Conservation (phyloP, 345 rosid species). For the Iberis pinnata region DNA sequence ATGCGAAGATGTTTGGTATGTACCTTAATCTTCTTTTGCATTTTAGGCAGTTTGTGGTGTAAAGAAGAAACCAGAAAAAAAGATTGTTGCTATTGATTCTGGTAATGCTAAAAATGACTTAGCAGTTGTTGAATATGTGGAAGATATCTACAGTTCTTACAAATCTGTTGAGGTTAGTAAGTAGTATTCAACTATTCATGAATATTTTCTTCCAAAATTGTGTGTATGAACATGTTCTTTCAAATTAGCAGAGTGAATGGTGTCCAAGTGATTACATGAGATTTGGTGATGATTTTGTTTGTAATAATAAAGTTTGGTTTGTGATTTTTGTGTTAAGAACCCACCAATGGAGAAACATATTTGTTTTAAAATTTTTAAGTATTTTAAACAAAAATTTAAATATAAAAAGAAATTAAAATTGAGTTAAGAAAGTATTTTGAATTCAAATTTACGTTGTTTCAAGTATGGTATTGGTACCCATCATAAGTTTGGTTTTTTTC, state of each 20-base stretch:
- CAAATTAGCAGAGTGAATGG: conserved; percentile 52
- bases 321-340: too few relatives aligned
- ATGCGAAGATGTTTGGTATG: neutral
- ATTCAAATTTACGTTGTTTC: too few relatives aligned
- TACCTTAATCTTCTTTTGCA: neutral
- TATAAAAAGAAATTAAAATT: too few relatives aligned
- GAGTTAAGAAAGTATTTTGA: too few relatives aligned
- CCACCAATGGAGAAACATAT: too few relatives aligned
- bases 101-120: conserved; percentile 57
- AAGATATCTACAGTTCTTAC: conserved; percentile 78
- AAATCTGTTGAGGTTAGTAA: conserved; percentile 62
- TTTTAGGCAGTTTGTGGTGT: conserved; percentile 65
- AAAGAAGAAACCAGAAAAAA: conserved; percentile 43
- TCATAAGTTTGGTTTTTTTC: too few relatives aligned
- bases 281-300: too few relatives aligned
- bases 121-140: conserved; percentile 78
- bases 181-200: too few relatives aligned
- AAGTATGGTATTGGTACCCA: too few relatives aligned
- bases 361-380: too few relatives aligned
- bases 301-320: too few relatives aligned
- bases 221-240: neutral
- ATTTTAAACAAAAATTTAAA: too few relatives aligned
- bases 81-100: conserved; percentile 66
- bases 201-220: neutral
- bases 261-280: conserved; percentile 56